Percentiles rank a stretch among this genome's conserved stretches.
These are phyloP conservation scores for Saccharomycopsis sp. DNA, from an alignment of 805 yeast genomes.

Conservation along the genomic window DNA sequence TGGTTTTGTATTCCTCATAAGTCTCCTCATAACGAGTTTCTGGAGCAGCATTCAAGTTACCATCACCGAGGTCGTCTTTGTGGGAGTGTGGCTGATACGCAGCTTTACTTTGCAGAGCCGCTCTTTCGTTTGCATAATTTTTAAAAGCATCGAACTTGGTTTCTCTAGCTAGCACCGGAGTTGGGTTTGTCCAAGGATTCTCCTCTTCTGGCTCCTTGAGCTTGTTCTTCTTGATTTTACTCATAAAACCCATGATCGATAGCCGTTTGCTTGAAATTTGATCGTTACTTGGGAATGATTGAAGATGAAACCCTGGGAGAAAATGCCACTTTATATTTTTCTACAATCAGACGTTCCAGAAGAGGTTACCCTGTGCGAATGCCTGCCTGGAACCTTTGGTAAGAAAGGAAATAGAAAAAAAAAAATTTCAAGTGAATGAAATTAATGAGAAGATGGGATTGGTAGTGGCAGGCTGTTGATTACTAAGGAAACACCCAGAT, in stretches of 20 bases:
- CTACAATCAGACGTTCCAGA: too few species aligned
- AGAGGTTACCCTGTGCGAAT: too few species aligned
- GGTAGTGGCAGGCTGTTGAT: too few species aligned
- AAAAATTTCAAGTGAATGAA: not conserved
- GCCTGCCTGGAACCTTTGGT: too few species aligned
- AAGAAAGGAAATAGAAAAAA: not conserved
- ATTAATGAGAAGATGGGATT: not conserved
- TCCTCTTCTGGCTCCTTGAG: constrained; percentile 3
- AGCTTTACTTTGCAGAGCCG: not conserved
- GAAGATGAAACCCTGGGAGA: too few species aligned
- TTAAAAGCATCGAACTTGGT: constrained; percentile 15
- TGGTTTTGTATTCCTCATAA: constrained; percentile 17
- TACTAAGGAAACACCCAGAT: not conserved
- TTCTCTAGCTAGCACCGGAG: constrained; percentile 1
- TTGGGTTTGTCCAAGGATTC: constrained; percentile 2
- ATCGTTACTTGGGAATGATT: not conserved
- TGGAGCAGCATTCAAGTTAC: constrained; percentile 2
- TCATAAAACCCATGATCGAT: constrained; percentile 9
- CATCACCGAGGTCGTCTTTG: constrained; percentile 1
- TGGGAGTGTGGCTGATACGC: constrained; percentile 1
- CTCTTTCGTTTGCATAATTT: constrained; percentile 8
- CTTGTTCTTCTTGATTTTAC: constrained; percentile 10
- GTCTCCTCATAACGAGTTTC: constrained; percentile 14
- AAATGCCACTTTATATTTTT: too few species aligned
- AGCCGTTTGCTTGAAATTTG: not conserved